A percentile compares a stretch with the other conserved stretches of the same genome.
Conservation (phyloP, 1,284 basidiomycete species). For the Sanghuangporus weigelae region DNA sequence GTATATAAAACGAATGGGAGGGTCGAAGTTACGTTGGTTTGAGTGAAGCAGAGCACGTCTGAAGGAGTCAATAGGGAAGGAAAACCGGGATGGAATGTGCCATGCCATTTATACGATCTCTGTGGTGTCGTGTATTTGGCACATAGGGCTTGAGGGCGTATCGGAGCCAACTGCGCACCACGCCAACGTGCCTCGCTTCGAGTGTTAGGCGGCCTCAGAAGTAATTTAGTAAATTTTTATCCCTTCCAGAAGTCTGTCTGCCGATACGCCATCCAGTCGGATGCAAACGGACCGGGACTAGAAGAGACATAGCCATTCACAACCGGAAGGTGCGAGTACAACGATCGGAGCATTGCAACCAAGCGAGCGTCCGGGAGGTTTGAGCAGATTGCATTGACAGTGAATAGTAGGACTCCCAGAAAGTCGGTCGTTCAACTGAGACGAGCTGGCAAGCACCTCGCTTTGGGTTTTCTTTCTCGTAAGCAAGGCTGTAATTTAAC, state of each 20-base stretch:
- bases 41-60: background rate
- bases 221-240: background rate
- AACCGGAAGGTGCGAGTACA: background rate
- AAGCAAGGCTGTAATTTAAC: too few species aligned
- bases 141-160: background rate
- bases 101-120: background rate
- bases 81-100: background rate
- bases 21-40: background rate
- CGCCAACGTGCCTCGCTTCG: background rate
- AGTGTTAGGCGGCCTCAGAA: background rate
- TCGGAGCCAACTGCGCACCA: background rate
- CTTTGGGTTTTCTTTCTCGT: too few species aligned
- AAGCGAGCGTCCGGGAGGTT: too few species aligned
- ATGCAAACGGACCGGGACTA: background rate
- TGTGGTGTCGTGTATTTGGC: background rate
- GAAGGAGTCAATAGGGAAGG: background rate
- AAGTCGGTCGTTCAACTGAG: too few species aligned
- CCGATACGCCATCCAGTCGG: background rate
- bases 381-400: too few species aligned
- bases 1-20: conserved; percentile 6
- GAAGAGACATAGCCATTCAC: background rate
- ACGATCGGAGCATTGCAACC: too few species aligned
- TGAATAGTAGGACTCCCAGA: too few species aligned
- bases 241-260: background rate
- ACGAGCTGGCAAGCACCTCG: too few species aligned